Evolutionary conservation across 2,329 filamentous ascomycete genomes (phyloP).

Genomic region (Colletotrichum camelliae): DNA sequence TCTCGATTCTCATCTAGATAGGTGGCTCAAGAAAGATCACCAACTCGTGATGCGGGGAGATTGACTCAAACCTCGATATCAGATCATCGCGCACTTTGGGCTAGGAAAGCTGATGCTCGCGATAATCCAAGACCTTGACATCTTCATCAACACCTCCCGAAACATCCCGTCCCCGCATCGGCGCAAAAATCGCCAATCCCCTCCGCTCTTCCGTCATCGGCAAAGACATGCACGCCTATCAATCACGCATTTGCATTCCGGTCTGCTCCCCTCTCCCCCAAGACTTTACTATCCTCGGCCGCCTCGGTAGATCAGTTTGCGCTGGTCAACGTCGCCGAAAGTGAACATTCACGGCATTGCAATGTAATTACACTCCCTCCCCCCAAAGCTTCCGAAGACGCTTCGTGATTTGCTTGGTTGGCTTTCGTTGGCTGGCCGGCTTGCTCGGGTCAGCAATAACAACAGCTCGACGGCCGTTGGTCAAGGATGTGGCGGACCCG

Average conservation of each 20-base stretch:
- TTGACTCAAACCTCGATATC: not conserved
- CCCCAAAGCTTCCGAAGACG: not conserved
- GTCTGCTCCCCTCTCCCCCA: not conserved
- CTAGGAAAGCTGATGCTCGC: not conserved
- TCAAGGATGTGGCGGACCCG: not conserved
- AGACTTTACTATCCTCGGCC: not conserved
- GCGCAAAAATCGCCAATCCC: not conserved
- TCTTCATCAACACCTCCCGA: not conserved
- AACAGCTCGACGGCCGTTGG: not conserved
- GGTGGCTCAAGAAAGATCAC: not conserved
- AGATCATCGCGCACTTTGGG: not conserved
- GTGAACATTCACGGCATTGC: not conserved
- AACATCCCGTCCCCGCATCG: slow-evolving; percentile 1
- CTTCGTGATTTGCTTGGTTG: not conserved
- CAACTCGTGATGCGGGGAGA: not conserved
- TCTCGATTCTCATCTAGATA: not conserved
- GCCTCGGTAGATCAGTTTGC: not conserved
- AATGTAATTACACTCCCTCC: not conserved
- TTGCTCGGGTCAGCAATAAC: not conserved
- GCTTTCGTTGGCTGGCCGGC: not conserved
- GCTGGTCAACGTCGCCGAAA: not conserved
- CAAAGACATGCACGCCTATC: not conserved
- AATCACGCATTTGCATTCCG: not conserved
- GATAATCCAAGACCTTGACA: not conserved
- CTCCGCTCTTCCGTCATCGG: not conserved